These are phyloP conservation scores for Chlorociboria aeruginascens DNA, from an alignment of 495 filamentous ascomycete genomes.

Conservation along the genomic window DNA sequence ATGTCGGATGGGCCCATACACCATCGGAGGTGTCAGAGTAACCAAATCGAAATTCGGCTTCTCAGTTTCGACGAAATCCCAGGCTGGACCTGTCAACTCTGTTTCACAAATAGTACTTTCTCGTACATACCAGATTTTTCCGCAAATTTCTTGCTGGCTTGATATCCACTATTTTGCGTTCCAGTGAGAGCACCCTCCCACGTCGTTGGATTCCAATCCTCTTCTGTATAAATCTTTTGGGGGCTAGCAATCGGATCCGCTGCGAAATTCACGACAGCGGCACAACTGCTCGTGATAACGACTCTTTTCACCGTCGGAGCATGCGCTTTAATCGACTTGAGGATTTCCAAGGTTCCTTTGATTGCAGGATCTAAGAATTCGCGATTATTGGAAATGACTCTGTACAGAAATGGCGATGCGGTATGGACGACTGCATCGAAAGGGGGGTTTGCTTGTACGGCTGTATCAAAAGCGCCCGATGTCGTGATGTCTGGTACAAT, in stretches of 20 bases:
- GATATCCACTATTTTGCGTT: slow-evolving; percentile 2
- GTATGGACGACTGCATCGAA: slow-evolving; percentile 28
- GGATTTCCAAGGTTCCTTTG: slow-evolving; percentile 22
- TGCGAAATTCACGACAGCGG: slow-evolving; percentile 9
- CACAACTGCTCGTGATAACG: slow-evolving; percentile 22
- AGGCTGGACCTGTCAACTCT: background rate
- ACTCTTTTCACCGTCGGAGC: slow-evolving; percentile 25
- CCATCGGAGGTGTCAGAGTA: slow-evolving; percentile 9
- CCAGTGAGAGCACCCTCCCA: slow-evolving; percentile 11
- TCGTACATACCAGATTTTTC: background rate
- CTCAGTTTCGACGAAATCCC: slow-evolving; percentile 10
- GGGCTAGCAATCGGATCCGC: background rate
- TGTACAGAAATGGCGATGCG: slow-evolving; percentile 26
- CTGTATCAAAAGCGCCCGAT: slow-evolving; percentile 18
- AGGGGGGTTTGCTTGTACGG: slow-evolving; percentile 22
- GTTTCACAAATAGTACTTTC: no score
- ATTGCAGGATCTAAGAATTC: slow-evolving; percentile 23
- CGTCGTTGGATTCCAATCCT: slow-evolving; percentile 10
- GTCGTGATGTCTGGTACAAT: slow-evolving; percentile 24
- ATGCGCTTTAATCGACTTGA: slow-evolving; percentile 21
- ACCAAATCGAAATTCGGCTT: slow-evolving; percentile 13
- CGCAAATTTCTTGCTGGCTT: slow-evolving; percentile 14
- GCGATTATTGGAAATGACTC: slow-evolving; percentile 17
- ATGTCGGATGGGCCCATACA: slow-evolving; percentile 10
- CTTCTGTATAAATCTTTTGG: slow-evolving; percentile 8